Percentiles rank a stretch among this genome's conserved stretches.
Evolutionary conservation across 192 early-diverging fungal species (phyloP).

Genomic region (Haplosporangium gracile): DNA sequence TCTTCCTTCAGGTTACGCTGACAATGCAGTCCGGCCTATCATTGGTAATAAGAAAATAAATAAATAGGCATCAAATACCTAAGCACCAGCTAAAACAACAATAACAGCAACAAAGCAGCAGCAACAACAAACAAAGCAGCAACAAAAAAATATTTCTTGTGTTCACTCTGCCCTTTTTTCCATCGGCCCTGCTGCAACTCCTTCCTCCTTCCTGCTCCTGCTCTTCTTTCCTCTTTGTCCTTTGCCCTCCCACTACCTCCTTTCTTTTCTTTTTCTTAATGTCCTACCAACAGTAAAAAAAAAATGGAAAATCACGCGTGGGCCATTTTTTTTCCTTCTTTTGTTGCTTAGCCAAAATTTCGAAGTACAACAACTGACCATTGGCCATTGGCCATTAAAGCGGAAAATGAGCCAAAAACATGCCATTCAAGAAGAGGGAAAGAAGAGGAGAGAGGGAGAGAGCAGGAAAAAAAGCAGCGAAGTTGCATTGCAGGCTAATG

Average conservation of each 20-base stretch:
- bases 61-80: no score
- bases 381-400: background rate
- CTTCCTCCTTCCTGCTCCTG: background rate
- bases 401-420: background rate
- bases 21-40: no score
- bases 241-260: background rate
- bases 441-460: background rate
- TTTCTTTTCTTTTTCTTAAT: background rate
- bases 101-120: no score
- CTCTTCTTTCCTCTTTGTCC: background rate
- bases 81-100: no score
- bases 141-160: no score
- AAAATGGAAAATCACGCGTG: background rate
- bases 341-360: background rate
- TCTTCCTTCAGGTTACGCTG: no score
- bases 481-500: background rate
- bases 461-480: background rate
- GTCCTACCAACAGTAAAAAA: background rate
- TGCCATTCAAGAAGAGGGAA: background rate
- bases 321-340: background rate
- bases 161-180: background rate
- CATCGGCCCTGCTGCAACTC: background rate
- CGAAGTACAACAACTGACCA: background rate
- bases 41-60: no score
- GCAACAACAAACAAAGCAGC: no score